A percentile compares a stretch with the other conserved stretches of the same genome.
These are phyloP conservation scores for Neofusicoccum sp. DNA, from an alignment of 2,329 filamentous ascomycete species.

Conservation along the genomic window DNA sequence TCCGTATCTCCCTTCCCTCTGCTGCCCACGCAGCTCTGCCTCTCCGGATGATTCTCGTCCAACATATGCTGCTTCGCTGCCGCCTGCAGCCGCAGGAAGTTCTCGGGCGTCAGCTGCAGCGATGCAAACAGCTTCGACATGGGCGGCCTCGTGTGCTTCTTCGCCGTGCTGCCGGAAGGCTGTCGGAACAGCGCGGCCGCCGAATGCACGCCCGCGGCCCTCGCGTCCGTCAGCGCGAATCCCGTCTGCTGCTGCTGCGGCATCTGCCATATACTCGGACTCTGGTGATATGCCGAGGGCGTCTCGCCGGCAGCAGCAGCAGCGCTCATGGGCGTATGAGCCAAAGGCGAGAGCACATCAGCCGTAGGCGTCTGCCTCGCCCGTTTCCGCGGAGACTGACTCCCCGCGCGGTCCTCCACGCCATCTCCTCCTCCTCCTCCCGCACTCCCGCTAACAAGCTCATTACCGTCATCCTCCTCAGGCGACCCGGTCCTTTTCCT, in stretches of 20 bases:
- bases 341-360: not conserved
- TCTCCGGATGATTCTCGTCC: constrained; percentile 53
- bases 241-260: not conserved
- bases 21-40: constrained; percentile 57
- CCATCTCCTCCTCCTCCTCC: not conserved
- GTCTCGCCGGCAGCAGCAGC: not conserved
- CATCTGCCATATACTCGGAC: not conserved
- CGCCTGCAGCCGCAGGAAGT: constrained; percentile 55
- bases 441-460: not conserved
- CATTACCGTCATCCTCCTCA: not conserved
- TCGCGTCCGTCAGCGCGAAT: constrained; percentile 38
- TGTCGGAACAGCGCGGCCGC: constrained; percentile 53
- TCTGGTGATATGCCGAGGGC: not conserved
- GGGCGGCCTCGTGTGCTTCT: constrained; percentile 58
- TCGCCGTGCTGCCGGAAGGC: constrained; percentile 40
- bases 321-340: constrained; percentile 10
- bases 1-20: constrained; percentile 55
- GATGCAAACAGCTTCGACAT: constrained; percentile 59
- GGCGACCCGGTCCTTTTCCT: constrained; percentile 5
- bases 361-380: constrained; percentile 18
- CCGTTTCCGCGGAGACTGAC: constrained; percentile 21
- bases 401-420: not conserved
- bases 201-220: constrained; percentile 48
- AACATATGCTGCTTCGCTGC: constrained; percentile 59
- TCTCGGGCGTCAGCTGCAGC: constrained; percentile 55